These are phyloP conservation scores for Phaeoacremonium minimum DNA, from an alignment of 2,329 filamentous ascomycete genomes.

Conservation along the genomic window DNA sequence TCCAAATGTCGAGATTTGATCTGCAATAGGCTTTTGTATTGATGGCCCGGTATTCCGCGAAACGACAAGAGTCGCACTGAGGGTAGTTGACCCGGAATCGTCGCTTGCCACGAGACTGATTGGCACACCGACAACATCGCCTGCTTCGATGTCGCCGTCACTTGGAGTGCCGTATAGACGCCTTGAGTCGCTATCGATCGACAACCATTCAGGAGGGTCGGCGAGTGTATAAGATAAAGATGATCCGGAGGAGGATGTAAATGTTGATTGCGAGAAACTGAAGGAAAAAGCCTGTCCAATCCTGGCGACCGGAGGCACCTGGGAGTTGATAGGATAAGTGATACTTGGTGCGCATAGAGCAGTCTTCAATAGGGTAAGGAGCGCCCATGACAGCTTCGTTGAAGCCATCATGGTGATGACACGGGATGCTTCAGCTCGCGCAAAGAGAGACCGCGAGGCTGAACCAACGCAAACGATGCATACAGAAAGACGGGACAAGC, in stretches of 20 bases:
- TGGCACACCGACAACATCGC: conserved; percentile 51
- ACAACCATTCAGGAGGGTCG: conserved; percentile 68
- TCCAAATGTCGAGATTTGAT: conserved; percentile 55
- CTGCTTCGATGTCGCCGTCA: conserved; percentile 38
- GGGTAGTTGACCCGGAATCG: conserved; percentile 54
- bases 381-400: conserved; percentile 19
- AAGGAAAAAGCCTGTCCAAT: conserved; percentile 65
- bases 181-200: conserved; percentile 59
- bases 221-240: conserved; percentile 63
- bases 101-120: conserved; percentile 71
- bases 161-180: conserved; percentile 69
- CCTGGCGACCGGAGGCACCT: conserved; percentile 75
- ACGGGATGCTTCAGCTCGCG: neutral
- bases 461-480: no score
- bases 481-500: no score
- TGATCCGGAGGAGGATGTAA: conserved; percentile 50
- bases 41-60: conserved; percentile 51
- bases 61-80: conserved; percentile 68
- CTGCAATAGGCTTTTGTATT: conserved; percentile 50
- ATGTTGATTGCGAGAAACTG: conserved; percentile 69
- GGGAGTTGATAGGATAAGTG: conserved; percentile 75
- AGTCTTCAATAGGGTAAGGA: conserved; percentile 21
- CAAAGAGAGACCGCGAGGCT: neutral
- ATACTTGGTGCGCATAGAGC: conserved; percentile 34
- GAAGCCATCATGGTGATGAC: conserved; percentile 16